Evolutionary conservation across 2,329 filamentous ascomycete genomes (phyloP), one percentile per base, ranked within the genome.

Genomic region (Neofusicoccum umdonicola): DNA sequence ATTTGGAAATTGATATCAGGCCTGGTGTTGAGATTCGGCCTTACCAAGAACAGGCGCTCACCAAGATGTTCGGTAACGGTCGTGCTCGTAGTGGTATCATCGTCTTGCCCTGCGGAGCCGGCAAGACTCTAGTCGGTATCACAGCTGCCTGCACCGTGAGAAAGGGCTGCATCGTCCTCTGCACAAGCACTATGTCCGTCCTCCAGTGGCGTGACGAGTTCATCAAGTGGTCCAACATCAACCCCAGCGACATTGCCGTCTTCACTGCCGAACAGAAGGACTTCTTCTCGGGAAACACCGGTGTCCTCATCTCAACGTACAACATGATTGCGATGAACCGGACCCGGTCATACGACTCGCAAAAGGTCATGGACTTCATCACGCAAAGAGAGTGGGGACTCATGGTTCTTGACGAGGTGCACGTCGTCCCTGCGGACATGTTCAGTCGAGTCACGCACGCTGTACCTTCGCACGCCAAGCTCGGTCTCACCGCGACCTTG

Each of bases 41-140:
- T 81, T 99, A 99, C 71, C 95, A 99, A 76, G 95, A 99, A 77
- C 96, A 97, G 80, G 96, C 93, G 69, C 82, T 99, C 9, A 96
- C 92, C 81, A 99, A 99, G 78, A 99, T 99, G 95, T 99, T 99
- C 76, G 94, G 95, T 74, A 99, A 99, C 74, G 94, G 94, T 57
- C 90, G 95, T 78, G 95, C 95, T 13, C 95, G 97, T 81, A 97
- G 93, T 77, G 95, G 95, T 65, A 96, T 99, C 69, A 99, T 99
- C 66, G 95, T 99, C 64, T 79, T 99, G 70, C 95, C 95, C 17
- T 99, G 95, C 76, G 95, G 95, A 70, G 95, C 95, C 17, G 95
- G 95, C 66, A 99, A 99, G 82, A 99, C 95, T 1, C 81, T 99
- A 45, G 95, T 99, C 15, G 95, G 95, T n/a, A 97, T 99, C 70